Percentiles rank a stretch among this genome's conserved stretches.
Evolutionary conservation across 352 stramenopile genomes (phyloP).

Genomic region (Phytophthora melonis): DNA sequence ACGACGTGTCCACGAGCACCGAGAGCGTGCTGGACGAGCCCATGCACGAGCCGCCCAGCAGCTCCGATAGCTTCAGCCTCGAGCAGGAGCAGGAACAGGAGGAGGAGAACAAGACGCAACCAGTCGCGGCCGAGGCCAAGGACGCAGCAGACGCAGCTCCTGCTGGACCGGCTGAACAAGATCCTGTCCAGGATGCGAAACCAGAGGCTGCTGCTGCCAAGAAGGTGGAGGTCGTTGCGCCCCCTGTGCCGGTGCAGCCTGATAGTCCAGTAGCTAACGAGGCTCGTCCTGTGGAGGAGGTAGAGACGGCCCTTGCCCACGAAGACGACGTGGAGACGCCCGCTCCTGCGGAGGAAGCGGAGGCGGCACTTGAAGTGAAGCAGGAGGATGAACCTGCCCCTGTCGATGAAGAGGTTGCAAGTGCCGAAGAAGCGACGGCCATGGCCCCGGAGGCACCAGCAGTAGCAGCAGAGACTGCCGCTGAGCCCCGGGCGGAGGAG

Average conservation of each 20-base stretch:
- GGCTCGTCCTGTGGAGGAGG: conserved; percentile 10
- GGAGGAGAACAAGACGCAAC: conserved; percentile 12
- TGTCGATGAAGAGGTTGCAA: conserved; percentile 4
- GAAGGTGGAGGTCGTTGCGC: conserved; percentile 19
- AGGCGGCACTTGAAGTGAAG: background rate
- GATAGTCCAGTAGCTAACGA: conserved; percentile 20
- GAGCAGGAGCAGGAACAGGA: conserved; percentile 9
- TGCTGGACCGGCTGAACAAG: background rate
- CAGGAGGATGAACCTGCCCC: background rate
- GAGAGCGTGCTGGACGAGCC: conserved; percentile 46
- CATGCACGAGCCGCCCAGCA: conserved; percentile 27
- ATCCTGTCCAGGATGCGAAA: conserved; percentile 1
- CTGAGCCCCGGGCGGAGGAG: conserved; percentile 4
- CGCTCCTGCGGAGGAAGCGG: conserved; percentile 9
- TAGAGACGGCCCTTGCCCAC: conserved; percentile 7
- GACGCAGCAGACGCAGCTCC: background rate
- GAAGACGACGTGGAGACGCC: conserved; percentile 26
- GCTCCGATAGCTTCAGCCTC: conserved; percentile 15
- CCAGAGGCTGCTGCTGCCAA: conserved; percentile 2
- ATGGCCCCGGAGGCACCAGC: background rate
- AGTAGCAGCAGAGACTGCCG: background rate
- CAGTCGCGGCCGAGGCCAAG: conserved; percentile 9
- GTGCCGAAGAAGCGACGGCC: conserved; percentile 5
- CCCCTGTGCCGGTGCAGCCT: conserved; percentile 9
- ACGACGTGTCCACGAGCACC: conserved; percentile 46